These are phyloP conservation scores for Xylaria hypoxylon DNA, from an alignment of 2,329 filamentous ascomycete genomes.

Conservation along the genomic window DNA sequence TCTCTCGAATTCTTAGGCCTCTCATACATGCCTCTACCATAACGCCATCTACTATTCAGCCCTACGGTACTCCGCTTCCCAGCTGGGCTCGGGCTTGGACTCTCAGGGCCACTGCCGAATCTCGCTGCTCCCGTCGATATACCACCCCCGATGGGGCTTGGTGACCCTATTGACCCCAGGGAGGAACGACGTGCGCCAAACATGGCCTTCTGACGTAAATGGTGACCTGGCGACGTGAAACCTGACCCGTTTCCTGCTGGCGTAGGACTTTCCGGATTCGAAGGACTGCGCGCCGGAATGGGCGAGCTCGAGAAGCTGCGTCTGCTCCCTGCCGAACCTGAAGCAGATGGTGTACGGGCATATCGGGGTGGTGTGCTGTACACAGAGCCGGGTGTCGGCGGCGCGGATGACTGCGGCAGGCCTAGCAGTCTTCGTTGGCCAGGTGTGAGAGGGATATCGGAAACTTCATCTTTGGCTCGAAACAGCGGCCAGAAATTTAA, in stretches of 20 bases:
- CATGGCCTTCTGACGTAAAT: conserved; percentile 76
- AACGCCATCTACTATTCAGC: conserved; percentile 94
- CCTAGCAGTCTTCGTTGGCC: conserved; percentile 87
- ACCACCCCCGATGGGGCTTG: conserved; percentile 15
- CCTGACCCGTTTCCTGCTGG: conserved; percentile 43
- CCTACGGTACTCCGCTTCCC: conserved; percentile 79
- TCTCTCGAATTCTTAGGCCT: conserved; percentile 31
- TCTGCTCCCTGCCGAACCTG: conserved; percentile 71
- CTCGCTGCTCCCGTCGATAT: conserved; percentile 47
- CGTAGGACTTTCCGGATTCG: conserved; percentile 48
- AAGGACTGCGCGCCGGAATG: conserved; percentile 67
- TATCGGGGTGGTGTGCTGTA: conserved; percentile 92
- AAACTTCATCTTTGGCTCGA: conserved; percentile 78
- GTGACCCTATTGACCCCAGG: conserved; percentile 58
- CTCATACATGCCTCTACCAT: conserved; percentile 73
- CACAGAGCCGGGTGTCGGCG: conserved; percentile 75
- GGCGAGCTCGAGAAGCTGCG: conserved; percentile 69
- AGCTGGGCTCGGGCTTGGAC: conserved; percentile 74
- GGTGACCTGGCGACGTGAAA: conserved; percentile 62
- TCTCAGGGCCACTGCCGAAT: conserved; percentile 68
- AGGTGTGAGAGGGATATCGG: conserved; percentile 92
- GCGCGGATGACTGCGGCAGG: conserved; percentile 73
- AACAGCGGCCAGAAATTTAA: conserved; percentile 79
- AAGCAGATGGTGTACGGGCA: conserved; percentile 76
- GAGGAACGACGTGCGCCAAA: conserved; percentile 69